These are phyloP conservation scores for Heterobasidion occidentale DNA, from an alignment of 1,284 basidiomycete species.

Conservation along the genomic window DNA sequence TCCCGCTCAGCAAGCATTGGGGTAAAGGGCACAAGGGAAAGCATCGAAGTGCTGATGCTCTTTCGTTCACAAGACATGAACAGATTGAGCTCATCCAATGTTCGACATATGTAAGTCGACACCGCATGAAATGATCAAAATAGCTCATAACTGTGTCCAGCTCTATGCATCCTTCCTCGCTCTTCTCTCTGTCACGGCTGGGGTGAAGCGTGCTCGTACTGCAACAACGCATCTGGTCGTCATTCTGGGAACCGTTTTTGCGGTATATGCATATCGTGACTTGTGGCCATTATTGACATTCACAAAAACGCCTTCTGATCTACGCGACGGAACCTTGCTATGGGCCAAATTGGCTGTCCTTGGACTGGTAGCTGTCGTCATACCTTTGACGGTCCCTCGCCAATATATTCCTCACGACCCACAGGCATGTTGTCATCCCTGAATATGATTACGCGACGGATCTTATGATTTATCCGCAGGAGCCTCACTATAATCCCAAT, in stretches of 20 bases:
- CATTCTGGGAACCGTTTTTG: slow-evolving; percentile 32
- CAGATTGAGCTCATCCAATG: slow-evolving; percentile 11
- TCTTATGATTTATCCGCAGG: slow-evolving; percentile 8
- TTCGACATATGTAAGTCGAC: slow-evolving; percentile 15
- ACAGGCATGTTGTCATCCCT: slow-evolving; percentile 14
- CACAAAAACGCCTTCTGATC: slow-evolving; percentile 31
- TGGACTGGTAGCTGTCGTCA: slow-evolving; percentile 27
- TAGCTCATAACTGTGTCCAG: slow-evolving; percentile 6
- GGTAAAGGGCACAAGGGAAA: background rate
- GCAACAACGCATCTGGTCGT: slow-evolving; percentile 18
- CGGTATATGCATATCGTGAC: slow-evolving; percentile 41
- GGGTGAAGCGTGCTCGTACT: slow-evolving; percentile 1
- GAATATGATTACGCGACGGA: background rate
- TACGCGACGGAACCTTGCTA: slow-evolving; percentile 24
- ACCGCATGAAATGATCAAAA: background rate
- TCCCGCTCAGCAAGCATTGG: slow-evolving; percentile 2
- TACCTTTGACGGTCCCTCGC: slow-evolving; percentile 41
- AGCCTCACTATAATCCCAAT: slow-evolving; percentile 15
- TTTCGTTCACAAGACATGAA: slow-evolving; percentile 5
- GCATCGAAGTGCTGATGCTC: background rate
- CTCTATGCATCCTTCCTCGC: slow-evolving; percentile 16
- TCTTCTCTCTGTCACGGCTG: slow-evolving; percentile 11
- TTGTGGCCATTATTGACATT: slow-evolving; percentile 40
- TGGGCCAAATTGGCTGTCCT: slow-evolving; percentile 33
- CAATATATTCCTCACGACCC: slow-evolving; percentile 34